Conservation (phyloP, 2,329 filamentous ascomycete species). For the Mariannaea sp. region DNA sequence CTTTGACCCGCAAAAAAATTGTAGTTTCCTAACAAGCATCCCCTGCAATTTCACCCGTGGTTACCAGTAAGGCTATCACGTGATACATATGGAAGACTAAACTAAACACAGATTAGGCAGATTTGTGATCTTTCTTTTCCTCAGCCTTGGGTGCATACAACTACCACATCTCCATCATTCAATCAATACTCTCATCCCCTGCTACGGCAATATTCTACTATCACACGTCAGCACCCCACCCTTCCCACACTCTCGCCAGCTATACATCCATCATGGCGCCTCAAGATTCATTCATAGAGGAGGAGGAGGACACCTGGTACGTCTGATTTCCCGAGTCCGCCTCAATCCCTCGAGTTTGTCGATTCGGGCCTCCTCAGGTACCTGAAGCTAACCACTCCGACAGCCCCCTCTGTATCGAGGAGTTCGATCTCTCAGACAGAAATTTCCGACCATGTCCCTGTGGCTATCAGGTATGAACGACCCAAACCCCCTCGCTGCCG, state of each 20-base stretch:
- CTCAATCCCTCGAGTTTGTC: slow-evolving; percentile 23
- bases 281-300: slow-evolving; percentile 72
- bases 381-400: slow-evolving; percentile 30
- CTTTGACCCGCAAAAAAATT: neutral
- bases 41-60: slow-evolving; percentile 1
- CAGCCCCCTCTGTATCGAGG: slow-evolving; percentile 97
- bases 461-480: slow-evolving; percentile 82
- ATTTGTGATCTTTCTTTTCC: slow-evolving; percentile 39
- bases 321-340: slow-evolving; percentile 32
- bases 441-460: slow-evolving; percentile 97
- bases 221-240: slow-evolving; percentile 27
- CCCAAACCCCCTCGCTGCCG: neutral
- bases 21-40: slow-evolving; percentile 27
- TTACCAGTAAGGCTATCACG: slow-evolving; percentile 26
- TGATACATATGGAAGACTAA: slow-evolving; percentile 26
- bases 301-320: slow-evolving; percentile 73
- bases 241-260: slow-evolving; percentile 26
- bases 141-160: slow-evolving; percentile 38
- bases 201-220: slow-evolving; percentile 32
- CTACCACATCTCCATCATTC: slow-evolving; percentile 30
- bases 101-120: slow-evolving; percentile 29
- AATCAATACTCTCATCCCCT: slow-evolving; percentile 27
- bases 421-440: slow-evolving; percentile 96
- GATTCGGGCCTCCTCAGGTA: slow-evolving; percentile 30
- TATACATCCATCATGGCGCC: slow-evolving; percentile 61